These are phyloP conservation scores for Emericellopsis atlantica DNA, from an alignment of 2,329 filamentous ascomycete genomes.

Conservation along the genomic window DNA sequence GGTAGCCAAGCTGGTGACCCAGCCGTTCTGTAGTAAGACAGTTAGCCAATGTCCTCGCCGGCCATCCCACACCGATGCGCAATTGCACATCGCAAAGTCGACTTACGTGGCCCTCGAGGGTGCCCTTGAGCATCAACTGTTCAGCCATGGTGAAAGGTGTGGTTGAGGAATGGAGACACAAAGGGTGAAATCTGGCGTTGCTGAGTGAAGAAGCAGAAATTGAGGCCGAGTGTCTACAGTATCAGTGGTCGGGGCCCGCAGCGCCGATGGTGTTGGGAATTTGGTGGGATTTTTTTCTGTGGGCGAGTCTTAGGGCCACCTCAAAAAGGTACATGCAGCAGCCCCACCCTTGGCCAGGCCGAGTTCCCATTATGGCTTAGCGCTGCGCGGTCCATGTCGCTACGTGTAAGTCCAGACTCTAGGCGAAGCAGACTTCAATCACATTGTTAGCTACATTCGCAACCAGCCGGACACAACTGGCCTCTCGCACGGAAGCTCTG, in stretches of 20 bases:
- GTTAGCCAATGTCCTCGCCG: slow-evolving; percentile 4
- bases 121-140: slow-evolving; percentile 91
- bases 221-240: slow-evolving; percentile 10
- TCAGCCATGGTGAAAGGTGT: slow-evolving; percentile 57
- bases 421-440: too few relatives aligned
- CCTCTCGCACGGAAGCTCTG: too few relatives aligned
- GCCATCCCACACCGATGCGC: neutral
- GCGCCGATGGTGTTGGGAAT: slow-evolving; percentile 16
- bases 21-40: slow-evolving; percentile 56
- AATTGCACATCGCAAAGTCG: slow-evolving; percentile 2
- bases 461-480: too few relatives aligned
- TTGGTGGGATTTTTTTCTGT: slow-evolving; percentile 30
- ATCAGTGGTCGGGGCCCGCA: slow-evolving; percentile 4
- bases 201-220: neutral
- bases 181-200: neutral
- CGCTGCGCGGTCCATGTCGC: too few relatives aligned
- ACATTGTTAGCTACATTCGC: too few relatives aligned
- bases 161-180: neutral
- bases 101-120: slow-evolving; percentile 90
- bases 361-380: too few relatives aligned
- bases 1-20: slow-evolving; percentile 97
- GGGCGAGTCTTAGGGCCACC: slow-evolving; percentile 38
- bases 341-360: too few relatives aligned
- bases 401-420: too few relatives aligned
- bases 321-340: neutral